Conservation (phyloP, 192 early-diverging fungal species). For the Coemansia nantahalensis region DNA sequence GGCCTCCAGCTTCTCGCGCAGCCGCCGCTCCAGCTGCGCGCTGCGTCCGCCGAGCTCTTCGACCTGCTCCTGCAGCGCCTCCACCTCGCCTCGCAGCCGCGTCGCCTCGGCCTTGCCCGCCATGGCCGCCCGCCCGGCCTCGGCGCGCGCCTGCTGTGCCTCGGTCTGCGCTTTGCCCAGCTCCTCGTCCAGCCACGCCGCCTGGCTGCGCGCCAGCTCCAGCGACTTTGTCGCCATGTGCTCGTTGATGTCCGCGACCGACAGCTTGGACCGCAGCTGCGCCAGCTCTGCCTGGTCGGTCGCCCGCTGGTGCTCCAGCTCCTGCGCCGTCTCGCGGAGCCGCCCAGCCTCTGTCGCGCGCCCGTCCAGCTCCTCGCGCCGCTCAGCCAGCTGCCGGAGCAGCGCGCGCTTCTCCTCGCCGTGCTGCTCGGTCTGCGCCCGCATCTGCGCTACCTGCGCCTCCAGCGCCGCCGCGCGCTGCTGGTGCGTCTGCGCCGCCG, state of each 20-base stretch:
- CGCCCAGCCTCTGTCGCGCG: constrained; percentile 14
- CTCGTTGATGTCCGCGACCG: constrained; percentile 40
- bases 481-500: constrained; percentile 5
- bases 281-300: constrained; percentile 33
- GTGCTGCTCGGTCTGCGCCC: constrained; percentile 15
- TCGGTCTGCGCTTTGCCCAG: constrained; percentile 49
- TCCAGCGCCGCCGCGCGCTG: constrained; percentile 1
- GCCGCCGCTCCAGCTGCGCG: constrained; percentile 38
- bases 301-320: constrained; percentile 24
- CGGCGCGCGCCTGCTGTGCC: constrained; percentile 40
- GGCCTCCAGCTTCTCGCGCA: constrained; percentile 56
- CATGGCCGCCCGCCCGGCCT: constrained; percentile 21
- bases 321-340: constrained; percentile 18
- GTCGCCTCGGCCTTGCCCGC: constrained; percentile 44
- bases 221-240: constrained; percentile 60
- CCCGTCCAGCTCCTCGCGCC: constrained; percentile 40
- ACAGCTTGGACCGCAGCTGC: constrained; percentile 31
- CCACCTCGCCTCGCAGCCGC: constrained; percentile 55
- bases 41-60: constrained; percentile 47
- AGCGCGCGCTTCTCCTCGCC: constrained; percentile 39
- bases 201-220: constrained; percentile 56
- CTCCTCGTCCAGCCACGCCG: constrained; percentile 69
- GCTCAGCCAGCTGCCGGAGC: constrained; percentile 33
- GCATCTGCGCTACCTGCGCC: constrained; percentile 8
- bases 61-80: constrained; percentile 54